These are phyloP conservation scores for Spathaspora gorwiae DNA, from an alignment of 805 yeast genomes.

Conservation along the genomic window DNA sequence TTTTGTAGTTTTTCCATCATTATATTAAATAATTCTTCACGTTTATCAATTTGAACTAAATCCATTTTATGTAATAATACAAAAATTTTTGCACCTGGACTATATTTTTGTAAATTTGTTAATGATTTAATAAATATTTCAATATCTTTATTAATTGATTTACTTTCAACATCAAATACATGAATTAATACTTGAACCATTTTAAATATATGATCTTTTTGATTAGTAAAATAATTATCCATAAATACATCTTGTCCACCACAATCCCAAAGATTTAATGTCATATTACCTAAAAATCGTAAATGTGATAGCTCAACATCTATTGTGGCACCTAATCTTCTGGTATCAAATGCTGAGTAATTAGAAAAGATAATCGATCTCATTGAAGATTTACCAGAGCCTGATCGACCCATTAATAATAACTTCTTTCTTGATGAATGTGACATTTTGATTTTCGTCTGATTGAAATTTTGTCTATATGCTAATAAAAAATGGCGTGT, in stretches of 20 bases:
- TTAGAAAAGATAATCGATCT: slow-evolving; percentile 92
- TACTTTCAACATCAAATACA: slow-evolving; percentile 93
- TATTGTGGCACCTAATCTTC: slow-evolving; percentile 93
- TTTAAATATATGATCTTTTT: slow-evolving; percentile 86
- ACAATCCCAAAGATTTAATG: slow-evolving; percentile 94
- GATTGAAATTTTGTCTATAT: too few relatives aligned
- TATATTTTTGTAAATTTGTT: slow-evolving; percentile 72
- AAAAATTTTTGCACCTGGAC: slow-evolving; percentile 89
- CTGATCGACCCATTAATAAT: slow-evolving; percentile 77
- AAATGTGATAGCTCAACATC: slow-evolving; percentile 98
- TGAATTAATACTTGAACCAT: slow-evolving; percentile 94
- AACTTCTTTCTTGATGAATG: slow-evolving; percentile 37
- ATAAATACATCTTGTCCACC: slow-evolving; percentile 97
- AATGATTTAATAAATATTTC: slow-evolving; percentile 85
- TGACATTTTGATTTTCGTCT: slow-evolving; percentile 15
- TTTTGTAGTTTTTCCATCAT: slow-evolving; percentile 80
- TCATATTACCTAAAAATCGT: slow-evolving; percentile 90
- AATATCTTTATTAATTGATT: slow-evolving; percentile 86
- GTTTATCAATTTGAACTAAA: slow-evolving; percentile 77
- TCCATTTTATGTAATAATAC: slow-evolving; percentile 95
- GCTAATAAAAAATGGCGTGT: too few relatives aligned
- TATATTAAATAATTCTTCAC: slow-evolving; percentile 76
- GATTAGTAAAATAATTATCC: slow-evolving; percentile 87
- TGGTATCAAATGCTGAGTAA: slow-evolving; percentile 93
- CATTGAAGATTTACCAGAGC: slow-evolving; percentile 98